Conservation (phyloP, 306 rosid species). For the Inga oerstediana region DNA sequence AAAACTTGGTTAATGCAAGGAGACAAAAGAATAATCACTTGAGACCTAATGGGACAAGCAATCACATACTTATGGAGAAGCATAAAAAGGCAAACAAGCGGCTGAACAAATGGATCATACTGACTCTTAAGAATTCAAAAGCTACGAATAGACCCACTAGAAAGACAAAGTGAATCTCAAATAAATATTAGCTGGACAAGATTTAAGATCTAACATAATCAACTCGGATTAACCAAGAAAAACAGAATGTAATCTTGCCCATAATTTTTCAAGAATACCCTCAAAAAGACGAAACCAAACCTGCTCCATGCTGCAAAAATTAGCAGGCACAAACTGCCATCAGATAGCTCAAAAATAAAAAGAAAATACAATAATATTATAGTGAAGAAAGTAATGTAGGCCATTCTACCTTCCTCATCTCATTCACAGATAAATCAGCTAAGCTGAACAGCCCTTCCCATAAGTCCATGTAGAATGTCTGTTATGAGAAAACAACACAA, state of each 20-base stretch:
- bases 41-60: neutral
- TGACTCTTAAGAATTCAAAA: neutral
- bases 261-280: slow-evolving; percentile 9
- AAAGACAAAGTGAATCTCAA: slow-evolving; percentile 6
- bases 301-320: slow-evolving; percentile 43
- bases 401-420: slow-evolving; percentile 50
- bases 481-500: slow-evolving; percentile 51
- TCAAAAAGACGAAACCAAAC: slow-evolving; percentile 31
- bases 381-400: slow-evolving; percentile 19
- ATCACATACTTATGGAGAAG: neutral
- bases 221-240: slow-evolving; percentile 6
- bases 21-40: neutral
- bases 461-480: slow-evolving; percentile 53
- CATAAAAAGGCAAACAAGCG: neutral
- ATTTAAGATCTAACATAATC: neutral
- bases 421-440: slow-evolving; percentile 44
- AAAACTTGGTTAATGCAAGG: neutral
- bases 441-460: slow-evolving; percentile 48
- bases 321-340: slow-evolving; percentile 17
- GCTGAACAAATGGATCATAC: neutral
- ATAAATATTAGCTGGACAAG: slow-evolving; percentile 1
- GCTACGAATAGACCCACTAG: neutral
- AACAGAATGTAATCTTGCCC: slow-evolving; percentile 3
- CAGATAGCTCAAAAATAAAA: neutral
- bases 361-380: neutral